Evolutionary conservation across 1,284 basidiomycete genomes (phyloP), one percentile per base, ranked within the genome.

Genomic region (Marasmius sp.): DNA sequence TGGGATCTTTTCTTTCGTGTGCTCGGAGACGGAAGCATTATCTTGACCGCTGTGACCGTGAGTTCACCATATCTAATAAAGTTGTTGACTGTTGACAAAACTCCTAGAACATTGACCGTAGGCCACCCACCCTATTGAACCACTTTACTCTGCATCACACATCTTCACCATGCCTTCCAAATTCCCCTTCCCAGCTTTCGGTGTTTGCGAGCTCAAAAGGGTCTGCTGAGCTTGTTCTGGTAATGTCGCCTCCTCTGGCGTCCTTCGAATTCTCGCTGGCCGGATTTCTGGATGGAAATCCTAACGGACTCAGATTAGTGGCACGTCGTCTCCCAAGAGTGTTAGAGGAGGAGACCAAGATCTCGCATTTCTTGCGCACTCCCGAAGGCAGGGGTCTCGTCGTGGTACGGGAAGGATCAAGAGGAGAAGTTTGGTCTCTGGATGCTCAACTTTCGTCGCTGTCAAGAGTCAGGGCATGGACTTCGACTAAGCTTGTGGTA

Each of bases 41-140:
- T 90, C 3, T 74, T 95, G 34, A 86, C 86, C 55, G 91, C 90
- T 6, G 83, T 95, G 56, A 82, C 88, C 49, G 93, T 93, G 73
- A 71, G 91, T 77, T 54, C 18, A 41, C 33, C n/a, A 8, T 58
- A 16, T 43, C 27, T 11, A 8, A 27, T 49, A 43, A 33, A 53
- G 22, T 54, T 34, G n/a, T 57, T 22, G 45, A 49, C 58, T 51
- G 54, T 43, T 61, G 58, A 66, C 37, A 38, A 53, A 22, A 39
- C 36, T 20, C 54, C 16, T 63, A 87, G 94, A 95, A 96, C 73
- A 87, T 97, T 64, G 93, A 96, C 70, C 83, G 90, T n/a, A 85
- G 90, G 66, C 94, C 95, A 6, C 94, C 94, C 1, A 95, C 94
- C 0, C 79, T 96, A 8, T 80, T 96, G 39, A 87, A 85, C 69